Evolutionary conservation across 192 early-diverging fungal genomes (phyloP), one percentile per base, ranked within the genome.

Genomic region (Gigaspora rosea): DNA sequence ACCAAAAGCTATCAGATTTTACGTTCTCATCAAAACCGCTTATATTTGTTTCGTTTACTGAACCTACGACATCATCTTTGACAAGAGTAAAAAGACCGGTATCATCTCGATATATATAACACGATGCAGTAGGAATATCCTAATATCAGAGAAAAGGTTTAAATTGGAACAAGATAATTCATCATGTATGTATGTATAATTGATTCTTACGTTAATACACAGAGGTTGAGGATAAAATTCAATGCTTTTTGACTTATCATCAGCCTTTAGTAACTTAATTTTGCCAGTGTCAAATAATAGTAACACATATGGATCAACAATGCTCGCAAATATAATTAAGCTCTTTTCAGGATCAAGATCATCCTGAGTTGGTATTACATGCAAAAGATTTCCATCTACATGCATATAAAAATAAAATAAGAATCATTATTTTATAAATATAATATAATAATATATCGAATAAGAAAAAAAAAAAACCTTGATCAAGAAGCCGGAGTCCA

Each of bases 281-380:
- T 87, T 85, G 8, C 92, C 94, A 63, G 85, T 84, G 65, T 87
- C 88, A 70, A 90, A 83, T 61, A 89, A 82, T 12, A 97, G 77
- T 32, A 97, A 73, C 20, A 98, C 88, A 70, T 94, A 95, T 1
- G 94, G 94, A 80, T 96, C 94, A 2, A 83, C 77, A 48, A 99
- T 91, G 69, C 88, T 88, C 22, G 93, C 91, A 11, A 88, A 86
- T 4, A 93, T 86, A 56, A 95, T 89, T 64, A 83, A 83, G 5
- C 81, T 79, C 18, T 82, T 80, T 33, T 84, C 81, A 49, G 86
- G 73, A 66, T 85, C 77, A 48, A 79, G 75, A 62, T 78, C 81
- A 11, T 90, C 77, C 61, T 80, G 41, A 41, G 41, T 41, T 41
- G 41, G 78, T 1, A 94, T 68, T 8, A 84, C 78, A 66, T 94